Conservation (phyloP, 345 rosid species). For the Linum usitatissimum region DNA sequence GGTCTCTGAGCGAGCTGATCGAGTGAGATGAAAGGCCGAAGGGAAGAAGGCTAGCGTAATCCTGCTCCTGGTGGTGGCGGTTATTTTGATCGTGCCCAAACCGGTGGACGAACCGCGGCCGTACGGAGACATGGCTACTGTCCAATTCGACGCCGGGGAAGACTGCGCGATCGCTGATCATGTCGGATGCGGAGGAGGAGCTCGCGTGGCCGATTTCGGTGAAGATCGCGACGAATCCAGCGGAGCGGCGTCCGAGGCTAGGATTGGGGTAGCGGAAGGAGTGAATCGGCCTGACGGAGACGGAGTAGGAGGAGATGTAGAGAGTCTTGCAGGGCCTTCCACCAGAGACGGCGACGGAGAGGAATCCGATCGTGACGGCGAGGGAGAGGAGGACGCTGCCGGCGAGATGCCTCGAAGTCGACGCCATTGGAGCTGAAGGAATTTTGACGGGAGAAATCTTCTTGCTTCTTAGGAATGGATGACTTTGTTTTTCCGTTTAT, state of each 20-base stretch:
- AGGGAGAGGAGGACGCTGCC: constrained; percentile 4
- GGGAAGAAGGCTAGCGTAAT: constrained; percentile 1
- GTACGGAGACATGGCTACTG: not conserved
- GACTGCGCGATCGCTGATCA: constrained; percentile 5
- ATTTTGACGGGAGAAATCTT: too few species aligned
- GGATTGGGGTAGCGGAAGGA: constrained; percentile 35
- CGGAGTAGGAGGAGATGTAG: constrained; percentile 56
- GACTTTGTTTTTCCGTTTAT: not conserved
- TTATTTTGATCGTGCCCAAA: not conserved
- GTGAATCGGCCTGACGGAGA: constrained; percentile 43
- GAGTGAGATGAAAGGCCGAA: constrained; percentile 29
- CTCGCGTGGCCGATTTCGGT: constrained; percentile 40
- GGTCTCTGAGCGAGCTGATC: constrained; percentile 54
- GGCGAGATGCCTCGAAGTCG: not conserved
- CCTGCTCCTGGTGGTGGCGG: not conserved
- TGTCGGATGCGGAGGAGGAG: constrained; percentile 12
- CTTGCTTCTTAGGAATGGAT: not conserved
- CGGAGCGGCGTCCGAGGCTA: constrained; percentile 19
- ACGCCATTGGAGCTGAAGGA: not conserved
- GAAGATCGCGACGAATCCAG: constrained; percentile 52
- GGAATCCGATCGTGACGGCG: not conserved
- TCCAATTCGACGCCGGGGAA: not conserved
- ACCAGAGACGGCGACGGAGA: constrained; percentile 19
- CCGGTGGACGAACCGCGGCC: not conserved
- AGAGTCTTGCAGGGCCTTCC: constrained; percentile 32